Evolutionary conservation across 495 filamentous ascomycete species (phyloP).

Genomic region (Podospora comata): DNA sequence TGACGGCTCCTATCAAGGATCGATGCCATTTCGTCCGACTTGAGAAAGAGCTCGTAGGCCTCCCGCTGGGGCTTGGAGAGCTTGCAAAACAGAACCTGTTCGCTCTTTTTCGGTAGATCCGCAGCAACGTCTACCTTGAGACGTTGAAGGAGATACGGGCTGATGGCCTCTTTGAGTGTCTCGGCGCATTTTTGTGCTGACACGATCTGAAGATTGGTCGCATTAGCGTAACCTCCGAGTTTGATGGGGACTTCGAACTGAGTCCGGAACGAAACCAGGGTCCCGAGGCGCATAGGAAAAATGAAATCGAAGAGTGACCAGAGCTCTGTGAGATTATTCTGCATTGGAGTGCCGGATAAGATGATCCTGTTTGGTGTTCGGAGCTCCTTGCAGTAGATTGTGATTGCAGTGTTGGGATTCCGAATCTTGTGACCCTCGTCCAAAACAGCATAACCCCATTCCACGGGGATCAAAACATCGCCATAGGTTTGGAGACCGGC

Average conservation of each 20-base stretch:
- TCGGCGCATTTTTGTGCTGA: conserved; percentile 88
- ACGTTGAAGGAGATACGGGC: conserved; percentile 87
- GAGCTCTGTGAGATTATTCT: conserved; percentile 96
- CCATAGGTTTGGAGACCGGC: conserved; percentile 86
- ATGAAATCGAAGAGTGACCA: conserved; percentile 99
- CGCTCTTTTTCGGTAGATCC: conserved; percentile 90
- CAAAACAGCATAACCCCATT: conserved; percentile 91
- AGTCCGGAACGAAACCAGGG: conserved; percentile 79
- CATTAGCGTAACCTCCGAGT: conserved; percentile 88
- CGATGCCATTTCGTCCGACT: conserved; percentile 72
- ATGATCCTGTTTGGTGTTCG: conserved; percentile 86
- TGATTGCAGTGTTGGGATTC: conserved; percentile 89
- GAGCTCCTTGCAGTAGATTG: conserved; percentile 88
- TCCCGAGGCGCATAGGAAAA: conserved; percentile 91
- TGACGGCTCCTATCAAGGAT: conserved; percentile 73
- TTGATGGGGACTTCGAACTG: conserved; percentile 91
- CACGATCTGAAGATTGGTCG: conserved; percentile 85
- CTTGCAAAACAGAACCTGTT: conserved; percentile 93
- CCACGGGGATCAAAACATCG: conserved; percentile 67
- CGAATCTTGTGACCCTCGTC: conserved; percentile 98
- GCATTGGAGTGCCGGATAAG: conserved; percentile 92
- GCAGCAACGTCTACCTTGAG: conserved; percentile 91
- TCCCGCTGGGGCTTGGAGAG: conserved; percentile 72
- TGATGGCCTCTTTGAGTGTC: conserved; percentile 85
- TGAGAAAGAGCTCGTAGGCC: conserved; percentile 76